Conservation (phyloP, 805 yeast genomes). For the Kazachstania bromeliacearum region DNA sequence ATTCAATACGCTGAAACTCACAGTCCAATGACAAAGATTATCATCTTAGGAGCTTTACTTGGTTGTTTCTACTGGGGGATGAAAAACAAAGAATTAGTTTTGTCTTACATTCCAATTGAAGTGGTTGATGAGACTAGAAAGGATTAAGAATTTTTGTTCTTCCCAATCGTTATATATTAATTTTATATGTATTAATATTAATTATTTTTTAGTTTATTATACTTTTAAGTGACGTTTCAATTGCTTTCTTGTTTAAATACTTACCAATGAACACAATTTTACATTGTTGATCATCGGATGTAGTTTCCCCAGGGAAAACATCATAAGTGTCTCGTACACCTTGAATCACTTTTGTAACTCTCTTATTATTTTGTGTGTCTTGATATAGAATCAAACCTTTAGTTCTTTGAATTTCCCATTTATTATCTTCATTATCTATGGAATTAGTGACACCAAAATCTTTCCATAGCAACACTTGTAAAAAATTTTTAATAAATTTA, state of each 20-base stretch:
- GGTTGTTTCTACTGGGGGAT: constrained; percentile 1
- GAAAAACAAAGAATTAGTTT: constrained; percentile 1
- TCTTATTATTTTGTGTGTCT: constrained; percentile 18
- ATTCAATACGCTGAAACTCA: constrained; percentile 10
- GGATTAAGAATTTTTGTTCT: neutral
- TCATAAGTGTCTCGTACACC: constrained; percentile 94
- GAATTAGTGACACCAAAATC: constrained; percentile 37
- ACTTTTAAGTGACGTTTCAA: constrained; percentile 19
- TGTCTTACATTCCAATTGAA: neutral
- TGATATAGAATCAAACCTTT: constrained; percentile 62
- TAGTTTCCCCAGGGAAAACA: constrained; percentile 39
- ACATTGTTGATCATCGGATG: constrained; percentile 27
- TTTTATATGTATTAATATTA: neutral
- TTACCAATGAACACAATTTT: constrained; percentile 75
- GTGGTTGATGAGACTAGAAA: neutral
- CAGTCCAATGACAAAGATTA: constrained; percentile 17
- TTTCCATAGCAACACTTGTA: constrained; percentile 69
- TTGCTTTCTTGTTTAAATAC: constrained; percentile 34
- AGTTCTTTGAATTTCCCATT: constrained; percentile 63
- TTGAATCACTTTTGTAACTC: constrained; percentile 56
- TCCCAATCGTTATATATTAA: neutral
- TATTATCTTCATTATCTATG: constrained; percentile 17
- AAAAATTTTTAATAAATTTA: constrained; percentile 43
- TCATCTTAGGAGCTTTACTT: constrained; percentile 1
- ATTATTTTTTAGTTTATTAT: constrained; percentile 5